Evolutionary conservation across 305 asterid species (phyloP).

Genomic region (Withania somnifera): DNA sequence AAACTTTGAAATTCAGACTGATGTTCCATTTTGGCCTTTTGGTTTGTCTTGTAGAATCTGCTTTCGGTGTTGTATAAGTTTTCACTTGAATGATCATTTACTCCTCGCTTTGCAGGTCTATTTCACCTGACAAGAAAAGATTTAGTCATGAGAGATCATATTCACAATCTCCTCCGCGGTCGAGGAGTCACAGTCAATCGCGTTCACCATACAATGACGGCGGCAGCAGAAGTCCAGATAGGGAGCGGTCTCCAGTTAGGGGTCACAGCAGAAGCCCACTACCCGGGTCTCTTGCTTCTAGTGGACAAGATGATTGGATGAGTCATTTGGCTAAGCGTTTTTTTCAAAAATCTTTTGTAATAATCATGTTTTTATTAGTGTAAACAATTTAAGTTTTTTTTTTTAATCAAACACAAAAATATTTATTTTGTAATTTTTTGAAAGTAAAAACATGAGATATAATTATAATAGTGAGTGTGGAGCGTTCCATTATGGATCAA

Average conservation of each 20-base stretch:
- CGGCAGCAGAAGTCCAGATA: slow-evolving; percentile 15
- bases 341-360: too few relatives aligned
- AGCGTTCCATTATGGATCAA: too few relatives aligned
- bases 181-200: slow-evolving; percentile 65
- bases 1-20: neutral
- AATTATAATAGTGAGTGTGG: too few relatives aligned
- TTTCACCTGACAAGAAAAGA: slow-evolving; percentile 56
- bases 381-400: too few relatives aligned
- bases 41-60: neutral
- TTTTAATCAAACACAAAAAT: too few relatives aligned
- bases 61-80: too few relatives aligned
- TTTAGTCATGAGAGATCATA: slow-evolving; percentile 50
- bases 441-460: too few relatives aligned
- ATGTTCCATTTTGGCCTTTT: neutral
- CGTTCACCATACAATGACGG: slow-evolving; percentile 8
- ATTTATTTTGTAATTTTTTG: too few relatives aligned
- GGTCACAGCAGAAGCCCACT: slow-evolving; percentile 21
- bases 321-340: too few relatives aligned
- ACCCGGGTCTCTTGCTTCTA: too few relatives aligned
- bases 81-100: neutral
- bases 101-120: slow-evolving; percentile 34
- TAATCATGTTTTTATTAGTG: too few relatives aligned
- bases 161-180: slow-evolving; percentile 40
- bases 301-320: too few relatives aligned
- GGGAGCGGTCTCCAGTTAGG: neutral